These are phyloP conservation scores for Actinomucor elegans DNA, from an alignment of 371 early-diverging fungal genomes.

Conservation along the genomic window DNA sequence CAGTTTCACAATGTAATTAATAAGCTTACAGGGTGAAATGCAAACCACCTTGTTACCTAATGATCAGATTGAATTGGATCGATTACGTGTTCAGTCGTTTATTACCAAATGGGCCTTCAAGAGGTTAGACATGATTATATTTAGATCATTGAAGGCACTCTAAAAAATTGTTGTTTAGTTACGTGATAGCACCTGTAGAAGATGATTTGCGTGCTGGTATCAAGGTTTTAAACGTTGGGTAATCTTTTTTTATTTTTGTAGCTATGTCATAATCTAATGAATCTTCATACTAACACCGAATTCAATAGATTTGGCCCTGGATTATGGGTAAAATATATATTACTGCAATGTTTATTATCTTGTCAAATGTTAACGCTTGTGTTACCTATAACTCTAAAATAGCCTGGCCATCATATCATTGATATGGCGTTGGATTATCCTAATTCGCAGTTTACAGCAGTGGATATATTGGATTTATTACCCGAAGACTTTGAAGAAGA, in stretches of 20 bases:
- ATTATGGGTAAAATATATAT: conserved; percentile 25
- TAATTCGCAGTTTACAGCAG: conserved; percentile 17
- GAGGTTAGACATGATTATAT: conserved; percentile 19
- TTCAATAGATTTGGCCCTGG: conserved; percentile 30
- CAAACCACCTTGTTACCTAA: conserved; percentile 17
- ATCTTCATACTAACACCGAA: not conserved
- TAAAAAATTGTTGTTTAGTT: conserved; percentile 4
- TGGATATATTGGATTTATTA: conserved; percentile 22
- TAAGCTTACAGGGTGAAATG: conserved; percentile 4
- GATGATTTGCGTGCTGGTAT: conserved; percentile 17
- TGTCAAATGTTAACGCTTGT: not conserved
- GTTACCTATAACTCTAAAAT: not conserved
- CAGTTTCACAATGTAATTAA: too few relatives aligned
- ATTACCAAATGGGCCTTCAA: conserved; percentile 32
- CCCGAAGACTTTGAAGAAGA: conserved; percentile 20
- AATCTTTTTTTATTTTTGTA: not conserved
- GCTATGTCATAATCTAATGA: not conserved
- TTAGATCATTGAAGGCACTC: not conserved
- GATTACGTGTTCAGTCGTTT: conserved; percentile 25
- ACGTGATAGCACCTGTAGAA: conserved; percentile 26
- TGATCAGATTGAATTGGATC: conserved; percentile 31
- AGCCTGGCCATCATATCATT: conserved; percentile 32
- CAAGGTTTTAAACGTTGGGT: conserved; percentile 29
- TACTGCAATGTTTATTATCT: not conserved
- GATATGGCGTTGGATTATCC: conserved; percentile 31